Evolutionary conservation across 495 filamentous ascomycete species (phyloP).

Genomic region (Aspergillus incahuasiensis): DNA sequence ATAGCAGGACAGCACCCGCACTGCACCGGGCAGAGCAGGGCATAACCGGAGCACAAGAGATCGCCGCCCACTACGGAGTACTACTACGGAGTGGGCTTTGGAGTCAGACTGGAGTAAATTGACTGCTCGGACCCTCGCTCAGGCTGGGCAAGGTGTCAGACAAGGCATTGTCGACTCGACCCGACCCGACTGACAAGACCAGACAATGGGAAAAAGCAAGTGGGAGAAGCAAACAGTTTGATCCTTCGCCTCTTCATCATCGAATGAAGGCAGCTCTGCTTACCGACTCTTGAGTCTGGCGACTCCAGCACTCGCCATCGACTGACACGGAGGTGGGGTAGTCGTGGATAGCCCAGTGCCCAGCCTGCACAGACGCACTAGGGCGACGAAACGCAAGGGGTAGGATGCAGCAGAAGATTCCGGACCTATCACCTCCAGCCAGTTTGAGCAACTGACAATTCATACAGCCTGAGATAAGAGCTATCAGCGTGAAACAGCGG

Average conservation of each 20-base stretch:
- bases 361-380: constrained; percentile 17
- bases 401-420: constrained; percentile 22
- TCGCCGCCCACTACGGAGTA: neutral
- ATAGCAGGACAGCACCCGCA: too few relatives aligned
- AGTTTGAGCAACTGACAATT: constrained; percentile 9
- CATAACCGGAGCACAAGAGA: neutral
- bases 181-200: neutral
- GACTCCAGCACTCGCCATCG: neutral
- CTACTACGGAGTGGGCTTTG: too few relatives aligned
- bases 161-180: constrained; percentile 3
- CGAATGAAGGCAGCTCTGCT: neutral
- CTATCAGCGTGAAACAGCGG: constrained; percentile 7
- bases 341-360: neutral
- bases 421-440: constrained; percentile 21
- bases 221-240: neutral
- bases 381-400: constrained; percentile 22
- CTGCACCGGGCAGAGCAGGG: neutral
- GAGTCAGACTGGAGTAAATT: neutral
- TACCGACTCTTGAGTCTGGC: neutral
- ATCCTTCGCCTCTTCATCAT: neutral
- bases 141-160: neutral
- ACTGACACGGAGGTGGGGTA: neutral
- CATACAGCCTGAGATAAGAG: constrained; percentile 3
- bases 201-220: neutral
- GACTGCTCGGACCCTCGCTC: constrained; percentile 2